Evolutionary conservation across 2,329 filamentous ascomycete species (phyloP).

Genomic region (Aspergillus latus): DNA sequence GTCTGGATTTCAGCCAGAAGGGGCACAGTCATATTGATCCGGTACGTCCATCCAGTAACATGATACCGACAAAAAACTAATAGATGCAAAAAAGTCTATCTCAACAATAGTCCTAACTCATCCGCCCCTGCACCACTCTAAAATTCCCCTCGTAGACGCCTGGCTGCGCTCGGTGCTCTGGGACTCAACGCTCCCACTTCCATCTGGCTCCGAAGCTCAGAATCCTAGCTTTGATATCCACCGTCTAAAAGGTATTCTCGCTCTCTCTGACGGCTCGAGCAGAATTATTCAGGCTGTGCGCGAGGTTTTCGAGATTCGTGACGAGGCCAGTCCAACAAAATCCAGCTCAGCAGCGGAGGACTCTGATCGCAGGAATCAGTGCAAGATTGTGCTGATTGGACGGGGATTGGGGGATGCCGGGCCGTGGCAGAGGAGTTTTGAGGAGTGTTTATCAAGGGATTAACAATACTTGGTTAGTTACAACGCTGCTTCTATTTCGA

Average conservation of each 20-base stretch:
- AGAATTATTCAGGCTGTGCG: slow-evolving; percentile 88
- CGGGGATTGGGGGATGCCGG: slow-evolving; percentile 39
- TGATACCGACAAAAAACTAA: neutral
- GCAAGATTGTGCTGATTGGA: slow-evolving; percentile 51
- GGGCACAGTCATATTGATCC: slow-evolving; percentile 91
- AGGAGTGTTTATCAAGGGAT: slow-evolving; percentile 26
- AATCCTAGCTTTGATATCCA: slow-evolving; percentile 71
- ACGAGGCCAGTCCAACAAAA: slow-evolving; percentile 42
- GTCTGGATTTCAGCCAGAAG: slow-evolving; percentile 68
- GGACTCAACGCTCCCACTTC: slow-evolving; percentile 54
- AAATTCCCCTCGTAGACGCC: slow-evolving; percentile 67
- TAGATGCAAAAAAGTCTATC: slow-evolving; percentile 61
- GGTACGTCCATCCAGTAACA: slow-evolving; percentile 51
- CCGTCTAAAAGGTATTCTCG: slow-evolving; percentile 77
- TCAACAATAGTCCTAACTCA: slow-evolving; percentile 71
- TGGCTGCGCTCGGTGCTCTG: slow-evolving; percentile 85
- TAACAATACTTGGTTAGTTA: neutral
- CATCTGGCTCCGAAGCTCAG: neutral
- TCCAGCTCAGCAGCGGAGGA: neutral
- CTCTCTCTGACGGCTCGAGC: slow-evolving; percentile 61
- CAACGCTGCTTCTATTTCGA: neutral
- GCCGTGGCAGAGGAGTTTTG: slow-evolving; percentile 39
- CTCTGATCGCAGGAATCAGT: slow-evolving; percentile 24
- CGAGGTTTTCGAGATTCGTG: slow-evolving; percentile 89
- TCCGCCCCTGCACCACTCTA: slow-evolving; percentile 56